Base-by-base conservation (phyloP, 1,284 basidiomycete genomes). In the Ganoderma meredithae region DNA sequence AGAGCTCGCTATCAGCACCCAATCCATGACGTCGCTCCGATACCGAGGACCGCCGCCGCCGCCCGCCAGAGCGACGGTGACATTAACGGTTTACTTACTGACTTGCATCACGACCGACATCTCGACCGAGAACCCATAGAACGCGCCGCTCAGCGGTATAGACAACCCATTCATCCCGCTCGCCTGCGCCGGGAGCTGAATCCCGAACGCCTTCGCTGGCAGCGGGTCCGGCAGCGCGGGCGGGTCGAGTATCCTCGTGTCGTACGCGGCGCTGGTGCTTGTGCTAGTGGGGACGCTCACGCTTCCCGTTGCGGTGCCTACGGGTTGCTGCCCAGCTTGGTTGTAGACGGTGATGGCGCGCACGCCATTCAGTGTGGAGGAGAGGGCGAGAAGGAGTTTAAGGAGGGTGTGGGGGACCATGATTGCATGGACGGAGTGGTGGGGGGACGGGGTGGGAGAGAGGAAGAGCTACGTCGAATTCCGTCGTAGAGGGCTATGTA, bases 41-140 rank as follows among this genome's bases (percentile, higher is more conserved):
- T 19, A n/a, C 8, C 19, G n/a, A 41, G 17, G 41, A 22, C 8
- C 36, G 36, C 27, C 27, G 27, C 27, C 27, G 27, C 27, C 27
- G 27, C 27, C 27, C 1, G 1, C 3, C 2, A 31, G 27, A 31
- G 27, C 27, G 27, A 31, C 27, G 27, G 2, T 31, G 27, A 31
- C 27, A 31, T 31, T 31, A 2, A 31, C 27, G 36, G 36, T 49
- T 36, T 58, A 87, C 89, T 79, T 76, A 90, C 88, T 79, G 64
- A 91, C 81, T 80, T 88, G 85, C 67, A 85, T 86, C 1, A 86
- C 86, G 17, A 93, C 89, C 33, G 89, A 91, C 82, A 93, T 85
- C 77, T 93, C 92, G 63, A 94, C 82, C 1, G 88, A 90, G 73
- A 93, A 91, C 0, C 92, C 91, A 64, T 88, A 81, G 73, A 92